Percentiles rank a stretch among this genome's conserved stretches.
phyloP scores from a whole-genome alignment of 345 rosid genomes.

The Populus alba region DNA sequence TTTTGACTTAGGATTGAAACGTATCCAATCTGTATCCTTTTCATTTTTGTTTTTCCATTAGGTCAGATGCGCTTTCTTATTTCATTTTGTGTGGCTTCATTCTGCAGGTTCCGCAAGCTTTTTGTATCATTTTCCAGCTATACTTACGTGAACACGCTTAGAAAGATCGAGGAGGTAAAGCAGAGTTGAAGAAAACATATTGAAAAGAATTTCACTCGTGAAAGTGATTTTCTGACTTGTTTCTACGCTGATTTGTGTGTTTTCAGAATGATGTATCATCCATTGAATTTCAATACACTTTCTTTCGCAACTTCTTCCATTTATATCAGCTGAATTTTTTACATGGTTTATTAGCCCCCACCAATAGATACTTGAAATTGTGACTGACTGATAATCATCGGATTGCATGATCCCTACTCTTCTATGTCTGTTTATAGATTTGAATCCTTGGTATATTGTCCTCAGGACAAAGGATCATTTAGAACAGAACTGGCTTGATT shows the following conservation, averaged over 20 bases:
- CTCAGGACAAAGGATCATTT: too few relatives aligned
- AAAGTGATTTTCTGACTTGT: background rate
- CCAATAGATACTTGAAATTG: background rate
- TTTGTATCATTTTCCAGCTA: constrained; percentile 78
- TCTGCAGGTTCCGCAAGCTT: constrained; percentile 78
- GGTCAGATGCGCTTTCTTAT: background rate
- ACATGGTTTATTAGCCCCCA: background rate
- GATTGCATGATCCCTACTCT: background rate
- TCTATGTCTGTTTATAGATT: too few relatives aligned
- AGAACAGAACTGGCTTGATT: too few relatives aligned
- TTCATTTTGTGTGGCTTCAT: background rate
- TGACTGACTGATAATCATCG: background rate
- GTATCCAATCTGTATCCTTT: background rate
- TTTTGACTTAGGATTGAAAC: background rate
- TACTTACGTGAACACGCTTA: constrained; percentile 55
- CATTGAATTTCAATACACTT: background rate
- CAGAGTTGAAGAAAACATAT: background rate
- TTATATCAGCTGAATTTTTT: too few relatives aligned
- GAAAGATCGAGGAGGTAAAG: constrained; percentile 35
- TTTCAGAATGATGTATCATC: background rate
- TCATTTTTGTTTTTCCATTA: background rate
- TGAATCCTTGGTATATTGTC: too few relatives aligned
- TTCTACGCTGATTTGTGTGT: background rate
- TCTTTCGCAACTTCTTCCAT: background rate
- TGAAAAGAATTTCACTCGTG: background rate